Evolutionary conservation across 2,329 filamentous ascomycete genomes (phyloP).

Genomic region (Celoporthe dispersa): DNA sequence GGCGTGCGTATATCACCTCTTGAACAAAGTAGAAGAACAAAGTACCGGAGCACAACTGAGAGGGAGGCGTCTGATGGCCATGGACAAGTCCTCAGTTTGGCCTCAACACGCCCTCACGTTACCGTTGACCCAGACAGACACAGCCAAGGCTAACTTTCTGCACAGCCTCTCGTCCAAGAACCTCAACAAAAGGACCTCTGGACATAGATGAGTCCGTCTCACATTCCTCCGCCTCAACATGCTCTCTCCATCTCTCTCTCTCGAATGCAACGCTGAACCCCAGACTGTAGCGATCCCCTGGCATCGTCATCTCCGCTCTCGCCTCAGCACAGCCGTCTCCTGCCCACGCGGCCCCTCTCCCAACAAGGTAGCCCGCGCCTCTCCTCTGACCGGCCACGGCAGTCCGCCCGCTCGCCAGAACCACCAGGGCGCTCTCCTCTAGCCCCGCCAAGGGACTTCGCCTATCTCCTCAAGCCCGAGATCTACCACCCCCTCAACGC

Average conservation of each 20-base stretch:
- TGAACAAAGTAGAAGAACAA: too few relatives aligned
- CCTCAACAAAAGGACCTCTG: conserved; percentile 78
- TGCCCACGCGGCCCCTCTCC: conserved; percentile 30
- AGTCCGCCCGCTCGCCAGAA: conserved; percentile 39
- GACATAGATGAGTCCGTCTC: conserved; percentile 74
- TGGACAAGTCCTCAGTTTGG: not conserved
- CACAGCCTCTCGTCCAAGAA: conserved; percentile 63
- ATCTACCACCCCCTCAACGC: conserved; percentile 82
- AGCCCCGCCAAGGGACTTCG: conserved; percentile 70
- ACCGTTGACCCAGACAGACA: not conserved
- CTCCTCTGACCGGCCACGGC: conserved; percentile 35
- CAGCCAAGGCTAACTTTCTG: conserved; percentile 22
- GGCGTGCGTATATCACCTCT: conserved; percentile 37
- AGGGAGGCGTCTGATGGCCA: not conserved
- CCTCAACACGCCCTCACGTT: not conserved
- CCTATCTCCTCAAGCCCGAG: conserved; percentile 77
- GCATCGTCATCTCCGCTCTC: conserved; percentile 32
- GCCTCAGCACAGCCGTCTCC: conserved; percentile 34
- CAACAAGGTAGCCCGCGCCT: conserved; percentile 33
- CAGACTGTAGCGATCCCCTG: conserved; percentile 34
- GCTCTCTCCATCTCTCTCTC: too few relatives aligned
- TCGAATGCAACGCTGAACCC: conserved; percentile 27
- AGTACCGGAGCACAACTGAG: not conserved
- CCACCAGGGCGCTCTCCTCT: conserved; percentile 39
- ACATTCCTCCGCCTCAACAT: conserved; percentile 19